Evolutionary conservation across 805 yeast species (phyloP).

Genomic region (Saturnispora diversa): DNA sequence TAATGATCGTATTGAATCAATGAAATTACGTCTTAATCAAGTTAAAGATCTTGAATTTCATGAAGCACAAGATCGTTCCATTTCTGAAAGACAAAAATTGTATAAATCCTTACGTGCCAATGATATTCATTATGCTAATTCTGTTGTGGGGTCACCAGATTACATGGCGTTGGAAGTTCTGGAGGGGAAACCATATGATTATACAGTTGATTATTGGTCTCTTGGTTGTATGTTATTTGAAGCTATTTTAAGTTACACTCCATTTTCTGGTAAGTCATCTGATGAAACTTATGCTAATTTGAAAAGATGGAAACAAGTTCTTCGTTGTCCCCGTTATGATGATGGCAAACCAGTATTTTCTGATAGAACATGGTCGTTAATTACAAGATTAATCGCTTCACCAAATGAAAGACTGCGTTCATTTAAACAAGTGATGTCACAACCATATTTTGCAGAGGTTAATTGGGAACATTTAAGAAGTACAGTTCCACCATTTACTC

Average conservation of each 20-base stretch:
- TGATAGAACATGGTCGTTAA: slow-evolving; percentile 92
- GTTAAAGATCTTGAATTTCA: slow-evolving; percentile 71
- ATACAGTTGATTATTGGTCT: slow-evolving; percentile 98
- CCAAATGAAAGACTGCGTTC: slow-evolving; percentile 68
- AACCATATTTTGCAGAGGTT: slow-evolving; percentile 77
- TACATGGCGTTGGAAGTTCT: slow-evolving; percentile 97
- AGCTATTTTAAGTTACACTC: slow-evolving; percentile 94
- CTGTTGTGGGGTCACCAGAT: slow-evolving; percentile 97
- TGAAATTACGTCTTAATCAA: slow-evolving; percentile 57
- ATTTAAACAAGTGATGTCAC: slow-evolving; percentile 71
- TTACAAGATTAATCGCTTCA: slow-evolving; percentile 70
- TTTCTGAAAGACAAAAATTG: slow-evolving; percentile 79
- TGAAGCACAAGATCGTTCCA: slow-evolving; percentile 54
- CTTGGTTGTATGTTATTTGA: slow-evolving; percentile 96
- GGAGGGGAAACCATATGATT: slow-evolving; percentile 88
- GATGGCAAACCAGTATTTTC: slow-evolving; percentile 89
- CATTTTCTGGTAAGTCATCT: slow-evolving; percentile 87
- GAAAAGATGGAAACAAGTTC: slow-evolving; percentile 84
- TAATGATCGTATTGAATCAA: slow-evolving; percentile 84
- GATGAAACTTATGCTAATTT: slow-evolving; percentile 93
- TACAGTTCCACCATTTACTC: slow-evolving; percentile 88
- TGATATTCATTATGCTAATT: slow-evolving; percentile 83
- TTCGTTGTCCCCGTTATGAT: slow-evolving; percentile 84
- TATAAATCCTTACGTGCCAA: slow-evolving; percentile 71
- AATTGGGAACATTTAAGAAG: slow-evolving; percentile 66